Base-by-base conservation (phyloP, 2,329 filamentous ascomycete species). In the Scedosporium aurantiacum region DNA sequence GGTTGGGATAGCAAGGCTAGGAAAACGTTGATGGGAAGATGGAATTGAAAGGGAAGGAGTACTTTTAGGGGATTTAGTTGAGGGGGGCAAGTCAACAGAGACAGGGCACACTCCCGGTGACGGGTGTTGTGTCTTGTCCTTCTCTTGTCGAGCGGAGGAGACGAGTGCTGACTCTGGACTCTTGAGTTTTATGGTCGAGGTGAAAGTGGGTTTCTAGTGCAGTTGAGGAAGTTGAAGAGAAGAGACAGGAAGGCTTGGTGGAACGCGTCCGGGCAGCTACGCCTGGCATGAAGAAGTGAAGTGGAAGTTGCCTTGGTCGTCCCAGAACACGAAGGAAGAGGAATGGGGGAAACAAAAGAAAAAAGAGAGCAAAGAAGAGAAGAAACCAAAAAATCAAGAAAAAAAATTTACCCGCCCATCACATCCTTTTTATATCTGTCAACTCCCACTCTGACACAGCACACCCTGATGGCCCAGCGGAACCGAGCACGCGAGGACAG, bases 261-360 rank as follows among this genome's bases (percentile, higher is more conserved):
- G 50, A 54, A 54, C 50, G 50, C 50, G 50, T 54, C 50, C 50
- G 50, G 23, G 50, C 50, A 27, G 50, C 50, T 14, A 12, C 50
- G 50, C 50, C 23, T 54, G 50, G 50, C 50, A 54, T 54, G 50
- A 25, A 54, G 50, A 54, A 54, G 50, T 28, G 50, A 54, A 54
- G 50, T 54, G 50, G 64, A 75, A 79, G 4, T 58, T 67, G 63
- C 78, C 76, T 61, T 70, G 76, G 61, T 74, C 74, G 60, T 77
- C 75, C 74, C 76, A 79, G 5, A 76, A 72, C 10, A 76, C 74
- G 2, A 76, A 77, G 2, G 73, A 76, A 2, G 76, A 67, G 3
- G 70, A 54, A 23, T 23, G 50, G 50, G 50, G 50, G 23, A 54
- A 54, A 54, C 18, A 54, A 23, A 21, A 16, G 8, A 54, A 54